Base-by-base conservation (phyloP, 768 basidiomycete genomes). In the Boletus eberwhitei region DNA sequence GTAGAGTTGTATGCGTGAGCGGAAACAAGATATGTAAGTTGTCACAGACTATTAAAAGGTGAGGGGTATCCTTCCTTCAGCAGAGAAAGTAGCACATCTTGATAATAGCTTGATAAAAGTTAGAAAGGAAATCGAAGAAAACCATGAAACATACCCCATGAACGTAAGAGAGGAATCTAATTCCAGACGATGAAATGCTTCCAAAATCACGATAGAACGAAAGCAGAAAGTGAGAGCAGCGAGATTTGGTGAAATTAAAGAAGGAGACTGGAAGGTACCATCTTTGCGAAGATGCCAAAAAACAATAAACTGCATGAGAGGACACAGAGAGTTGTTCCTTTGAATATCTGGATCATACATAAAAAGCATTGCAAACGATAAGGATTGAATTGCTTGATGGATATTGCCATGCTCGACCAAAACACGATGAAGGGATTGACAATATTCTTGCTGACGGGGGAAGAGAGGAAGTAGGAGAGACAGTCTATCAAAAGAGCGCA, bases 271-370 rank as follows among this genome's bases (percentile, higher is more conserved):
- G 3, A 55, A 55, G 0, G 49, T 55, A 1, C 54, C 54, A 17
- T 55, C 48, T 24, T 43, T 21, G 0, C 22, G 36, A 22, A 55
- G 48, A 16, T 55, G 54, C 21, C 35, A 55, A 39, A 51, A 45
- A 3, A 21, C 12, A 9, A 55, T 34, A 6, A 43, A 55, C 1
- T 21, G 29, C 11, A 6, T 43, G 1, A 55, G 17, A 24, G 54
- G 22, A 4, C 49, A 55, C 0, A 51, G n/a, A 9, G 29, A 22
- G 11, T 12, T 38, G 29, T 55, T 48, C 5, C 24, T 22, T 6
- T 55, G 19, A 16, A 54, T 6, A 8, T 54, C 13, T 2, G 26
- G 1, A 0, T 3, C 29, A n/a, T 54, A 50, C 0, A 14, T 22
- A 2, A 35, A 31, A 8, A 54, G 21, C 21, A 54, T 14, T 1